Evolutionary conservation across 2,329 filamentous ascomycete genomes (phyloP).

Genomic region (Paradendryphiella salina): DNA sequence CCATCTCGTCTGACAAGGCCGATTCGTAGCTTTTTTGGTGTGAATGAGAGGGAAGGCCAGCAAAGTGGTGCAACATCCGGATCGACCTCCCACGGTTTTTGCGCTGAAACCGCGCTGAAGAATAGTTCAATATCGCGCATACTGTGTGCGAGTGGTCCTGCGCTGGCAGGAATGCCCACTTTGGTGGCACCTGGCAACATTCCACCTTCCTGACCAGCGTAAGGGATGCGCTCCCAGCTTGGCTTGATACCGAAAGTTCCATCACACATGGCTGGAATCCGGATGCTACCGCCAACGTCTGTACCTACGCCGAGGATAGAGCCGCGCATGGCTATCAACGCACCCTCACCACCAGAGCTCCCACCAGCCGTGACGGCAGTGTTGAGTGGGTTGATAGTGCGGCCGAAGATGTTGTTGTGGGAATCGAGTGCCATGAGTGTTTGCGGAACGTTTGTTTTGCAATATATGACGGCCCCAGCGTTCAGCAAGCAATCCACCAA

Average conservation of each 20-base stretch:
- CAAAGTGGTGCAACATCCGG: slow-evolving; percentile 48
- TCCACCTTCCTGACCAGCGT: slow-evolving; percentile 56
- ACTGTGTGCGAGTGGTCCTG: slow-evolving; percentile 53
- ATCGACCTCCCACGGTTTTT: slow-evolving; percentile 57
- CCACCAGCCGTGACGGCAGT: slow-evolving; percentile 56
- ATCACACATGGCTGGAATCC: slow-evolving; percentile 57
- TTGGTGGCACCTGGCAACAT: slow-evolving; percentile 54
- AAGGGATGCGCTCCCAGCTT: slow-evolving; percentile 55
- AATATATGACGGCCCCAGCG: slow-evolving; percentile 55
- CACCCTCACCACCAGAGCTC: slow-evolving; percentile 58
- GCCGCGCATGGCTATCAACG: slow-evolving; percentile 55
- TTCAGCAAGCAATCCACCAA: slow-evolving; percentile 51
- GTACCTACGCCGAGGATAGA: slow-evolving; percentile 58
- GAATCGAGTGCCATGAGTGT: slow-evolving; percentile 58
- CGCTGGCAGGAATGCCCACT: slow-evolving; percentile 49
- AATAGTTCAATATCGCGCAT: slow-evolving; percentile 58
- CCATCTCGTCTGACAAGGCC: slow-evolving; percentile 57
- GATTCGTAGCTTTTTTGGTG: slow-evolving; percentile 46
- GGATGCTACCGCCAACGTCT: slow-evolving; percentile 59
- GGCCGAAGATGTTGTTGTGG: slow-evolving; percentile 56
- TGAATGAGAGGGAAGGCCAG: slow-evolving; percentile 40
- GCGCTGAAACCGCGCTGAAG: slow-evolving; percentile 57
- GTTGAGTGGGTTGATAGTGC: slow-evolving; percentile 55
- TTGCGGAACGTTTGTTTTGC: slow-evolving; percentile 60
- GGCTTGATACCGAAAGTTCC: slow-evolving; percentile 55